Conservation (phyloP, 75 land plant genomes). For the Pseudotsuga menziesii region DNA sequence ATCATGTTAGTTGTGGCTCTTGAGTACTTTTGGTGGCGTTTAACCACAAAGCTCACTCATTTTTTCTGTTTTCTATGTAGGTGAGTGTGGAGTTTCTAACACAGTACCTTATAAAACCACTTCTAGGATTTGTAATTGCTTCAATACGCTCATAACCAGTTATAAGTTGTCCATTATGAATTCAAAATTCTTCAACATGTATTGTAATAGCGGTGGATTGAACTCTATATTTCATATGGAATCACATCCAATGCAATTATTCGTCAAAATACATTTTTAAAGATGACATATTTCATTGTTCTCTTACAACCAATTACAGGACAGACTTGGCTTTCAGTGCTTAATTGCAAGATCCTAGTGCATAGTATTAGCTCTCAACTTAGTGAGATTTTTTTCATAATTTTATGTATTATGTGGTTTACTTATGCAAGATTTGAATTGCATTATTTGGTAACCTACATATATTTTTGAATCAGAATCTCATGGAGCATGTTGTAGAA, state of each 20-base stretch:
- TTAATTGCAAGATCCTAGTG: neutral
- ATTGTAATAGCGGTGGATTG: neutral
- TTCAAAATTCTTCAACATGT: slow-evolving; percentile 1
- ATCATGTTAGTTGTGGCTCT: neutral
- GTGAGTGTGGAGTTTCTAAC: slow-evolving; percentile 95
- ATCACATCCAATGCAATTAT: neutral
- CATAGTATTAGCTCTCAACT: slow-evolving; percentile 4
- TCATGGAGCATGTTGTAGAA: no score
- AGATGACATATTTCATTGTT: neutral
- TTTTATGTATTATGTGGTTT: neutral
- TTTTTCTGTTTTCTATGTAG: slow-evolving; percentile 25
- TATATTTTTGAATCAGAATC: no score
- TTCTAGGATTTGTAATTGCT: slow-evolving; percentile 86
- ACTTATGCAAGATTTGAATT: neutral
- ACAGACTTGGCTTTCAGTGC: neutral
- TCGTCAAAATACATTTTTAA: neutral
- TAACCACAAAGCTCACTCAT: neutral
- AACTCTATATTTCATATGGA: neutral
- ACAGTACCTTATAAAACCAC: slow-evolving; percentile 82
- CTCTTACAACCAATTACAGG: neutral
- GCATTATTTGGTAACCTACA: slow-evolving; percentile 15
- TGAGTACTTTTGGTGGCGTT: neutral
- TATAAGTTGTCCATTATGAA: neutral
- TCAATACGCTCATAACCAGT: slow-evolving; percentile 35
- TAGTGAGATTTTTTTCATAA: neutral